phyloP scores from a whole-genome alignment of 345 rosid species.

The Noccaea caerulescens region DNA sequence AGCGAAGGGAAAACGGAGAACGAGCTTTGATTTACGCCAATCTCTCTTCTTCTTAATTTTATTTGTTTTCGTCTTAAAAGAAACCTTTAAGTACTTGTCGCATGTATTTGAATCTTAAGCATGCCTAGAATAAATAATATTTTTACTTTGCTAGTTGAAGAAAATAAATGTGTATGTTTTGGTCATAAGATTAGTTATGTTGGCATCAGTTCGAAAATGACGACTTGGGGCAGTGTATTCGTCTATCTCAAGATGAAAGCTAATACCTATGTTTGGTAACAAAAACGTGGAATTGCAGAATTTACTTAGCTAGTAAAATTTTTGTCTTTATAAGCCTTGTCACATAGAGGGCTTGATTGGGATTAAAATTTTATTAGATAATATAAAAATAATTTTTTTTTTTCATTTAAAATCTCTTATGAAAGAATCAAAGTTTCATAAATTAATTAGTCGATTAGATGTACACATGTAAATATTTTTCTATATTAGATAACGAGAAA shows the following conservation, averaged over 20 bases:
- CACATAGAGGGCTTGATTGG: too few species aligned
- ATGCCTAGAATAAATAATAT: conserved; percentile 24
- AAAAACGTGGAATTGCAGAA: not conserved
- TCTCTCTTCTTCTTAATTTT: not conserved
- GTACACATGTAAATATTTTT: too few species aligned
- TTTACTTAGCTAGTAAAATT: too few species aligned
- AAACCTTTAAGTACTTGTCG: not conserved
- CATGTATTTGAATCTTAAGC: conserved; percentile 13
- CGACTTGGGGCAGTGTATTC: not conserved
- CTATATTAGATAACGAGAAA: too few species aligned
- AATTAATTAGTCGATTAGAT: too few species aligned
- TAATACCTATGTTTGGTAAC: not conserved
- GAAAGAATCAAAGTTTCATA: too few species aligned
- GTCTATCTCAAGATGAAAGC: not conserved
- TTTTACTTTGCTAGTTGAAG: conserved; percentile 19
- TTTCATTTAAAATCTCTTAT: too few species aligned
- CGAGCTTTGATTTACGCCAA: conserved; percentile 37
- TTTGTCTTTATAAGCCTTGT: too few species aligned
- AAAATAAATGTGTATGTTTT: conserved; percentile 23
- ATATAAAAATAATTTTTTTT: too few species aligned
- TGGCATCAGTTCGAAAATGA: conserved; percentile 17
- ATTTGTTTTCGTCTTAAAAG: not conserved
- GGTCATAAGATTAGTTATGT: not conserved
- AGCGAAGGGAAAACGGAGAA: conserved; percentile 42
- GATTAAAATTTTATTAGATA: too few species aligned